These are phyloP conservation scores for Liriodendron chinense DNA, from an alignment of 164 flowering plant species.

Conservation along the genomic window DNA sequence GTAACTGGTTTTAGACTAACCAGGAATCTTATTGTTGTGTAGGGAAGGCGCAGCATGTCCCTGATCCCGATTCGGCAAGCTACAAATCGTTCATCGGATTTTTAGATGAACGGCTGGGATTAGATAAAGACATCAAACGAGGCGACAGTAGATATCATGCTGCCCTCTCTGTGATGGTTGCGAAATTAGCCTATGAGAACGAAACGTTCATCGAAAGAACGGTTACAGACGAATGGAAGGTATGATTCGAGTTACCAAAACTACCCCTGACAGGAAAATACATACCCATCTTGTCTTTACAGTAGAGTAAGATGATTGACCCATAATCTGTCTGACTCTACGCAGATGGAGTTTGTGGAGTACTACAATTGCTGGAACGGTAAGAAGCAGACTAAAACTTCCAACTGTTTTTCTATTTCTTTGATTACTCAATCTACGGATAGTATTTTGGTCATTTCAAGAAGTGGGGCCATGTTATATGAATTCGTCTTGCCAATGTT, in stretches of 20 bases:
- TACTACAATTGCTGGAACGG: slow-evolving; percentile 60
- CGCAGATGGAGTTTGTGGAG: slow-evolving; percentile 69
- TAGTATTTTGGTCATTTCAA: too few species aligned
- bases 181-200: slow-evolving; percentile 64
- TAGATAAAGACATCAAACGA: slow-evolving; percentile 6
- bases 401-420: too few species aligned
- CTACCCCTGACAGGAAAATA: too few species aligned
- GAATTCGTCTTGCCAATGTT: too few species aligned
- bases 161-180: slow-evolving; percentile 54
- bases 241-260: slow-evolving; percentile 8
- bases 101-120: slow-evolving; percentile 39
- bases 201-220: slow-evolving; percentile 26
- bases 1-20: too few species aligned
- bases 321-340: neutral
- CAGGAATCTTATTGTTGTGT: neutral
- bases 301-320: too few species aligned
- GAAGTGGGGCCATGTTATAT: too few species aligned
- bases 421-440: too few species aligned
- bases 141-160: slow-evolving; percentile 33
- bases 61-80: slow-evolving; percentile 33
- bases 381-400: slow-evolving; percentile 18
- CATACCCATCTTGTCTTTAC: too few species aligned
- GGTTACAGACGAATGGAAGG: slow-evolving; percentile 62
- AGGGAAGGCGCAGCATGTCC: slow-evolving; percentile 42
- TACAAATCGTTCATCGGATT: slow-evolving; percentile 38